phyloP scores from a whole-genome alignment of 192 early-diverging fungal species.

The Rhizoclosmatium sp. region DNA sequence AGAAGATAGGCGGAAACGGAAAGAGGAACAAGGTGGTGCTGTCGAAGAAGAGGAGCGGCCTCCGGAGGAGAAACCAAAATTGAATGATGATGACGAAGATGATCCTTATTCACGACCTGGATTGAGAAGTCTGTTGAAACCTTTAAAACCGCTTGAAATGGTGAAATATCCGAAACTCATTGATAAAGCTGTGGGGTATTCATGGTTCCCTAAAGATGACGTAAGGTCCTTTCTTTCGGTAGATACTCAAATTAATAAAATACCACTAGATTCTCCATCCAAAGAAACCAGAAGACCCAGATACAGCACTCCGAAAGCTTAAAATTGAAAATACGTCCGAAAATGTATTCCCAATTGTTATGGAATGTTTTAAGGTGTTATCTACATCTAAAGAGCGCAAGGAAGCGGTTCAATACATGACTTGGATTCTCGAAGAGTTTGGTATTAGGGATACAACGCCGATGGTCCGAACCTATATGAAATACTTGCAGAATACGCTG shows the following conservation, averaged over 20 bases:
- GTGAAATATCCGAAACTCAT: conserved; percentile 45
- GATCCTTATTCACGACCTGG: not conserved
- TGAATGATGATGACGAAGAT: conserved; percentile 42
- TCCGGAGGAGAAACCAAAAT: not conserved
- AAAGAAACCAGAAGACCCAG: conserved; percentile 14
- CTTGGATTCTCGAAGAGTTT: conserved; percentile 51
- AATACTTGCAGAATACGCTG: conserved; percentile 34
- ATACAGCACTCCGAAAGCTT: conserved; percentile 19
- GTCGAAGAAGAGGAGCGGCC: not conserved
- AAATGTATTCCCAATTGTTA: conserved; percentile 31
- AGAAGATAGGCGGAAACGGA: conserved; percentile 38
- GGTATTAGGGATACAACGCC: conserved; percentile 45
- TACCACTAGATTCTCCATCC: not conserved
- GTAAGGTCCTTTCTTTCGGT: conserved; percentile 27
- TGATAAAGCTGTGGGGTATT: conserved; percentile 46
- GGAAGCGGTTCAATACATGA: conserved; percentile 39
- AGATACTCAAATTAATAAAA: conserved; percentile 12
- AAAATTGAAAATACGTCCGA: conserved; percentile 37
- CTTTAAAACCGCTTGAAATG: conserved; percentile 6
- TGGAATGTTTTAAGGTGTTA: conserved; percentile 19
- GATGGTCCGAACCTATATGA: conserved; percentile 34
- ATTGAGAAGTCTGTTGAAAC: not conserved
- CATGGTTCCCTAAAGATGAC: conserved; percentile 55
- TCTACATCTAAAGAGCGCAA: not conserved
- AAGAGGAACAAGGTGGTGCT: conserved; percentile 5